Base-by-base conservation (phyloP, 768 basidiomycete species). In the Phylloporus arenicola region DNA sequence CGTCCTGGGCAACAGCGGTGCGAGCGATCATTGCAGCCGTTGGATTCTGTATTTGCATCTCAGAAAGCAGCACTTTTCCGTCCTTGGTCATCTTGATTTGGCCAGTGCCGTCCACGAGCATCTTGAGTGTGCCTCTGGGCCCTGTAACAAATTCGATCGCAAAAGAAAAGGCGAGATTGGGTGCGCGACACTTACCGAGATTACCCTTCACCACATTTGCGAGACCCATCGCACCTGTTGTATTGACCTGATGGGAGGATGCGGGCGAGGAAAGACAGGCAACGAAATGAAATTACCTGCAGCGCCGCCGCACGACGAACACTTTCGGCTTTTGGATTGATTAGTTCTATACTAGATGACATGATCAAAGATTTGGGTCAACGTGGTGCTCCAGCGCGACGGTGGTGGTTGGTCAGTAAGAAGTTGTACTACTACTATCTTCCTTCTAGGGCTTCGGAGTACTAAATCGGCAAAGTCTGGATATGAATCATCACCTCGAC, bases 41-140 rank as follows among this genome's bases (percentile, higher is more conserved):
- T 27, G 96, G 96, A 68, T 99, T 98, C 72, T 91, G 88, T 60
- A 99, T 99, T 74, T 98, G 96, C 96, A 99, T 99, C 74, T 99
- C 96, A 37, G 93, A 95, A 51, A 99, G 77, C 49, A 99, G 73
- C 37, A 97, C 95, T 74, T 99, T 99, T 56, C 96, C 96, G 64
- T 98, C 96, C 77, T 98, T 99, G 57, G 96, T 98, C 90, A 99
- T 94, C 80, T 98, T 99, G 70, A 99, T 94, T 73, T 93, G 90
- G 10, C 96, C 96, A 13, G 94, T 78, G 50, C 96, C 96, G 70
- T 98, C 96, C 38, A 99, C 96, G 46, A 99, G 84, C 95, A 99
- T 98, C 77, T 99, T 99, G 59, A 97, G 80, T 0, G 96, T 98
- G 52, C 96, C 96, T 70, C 95, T 77, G 17, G 96, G 96, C 41